phyloP scores from a whole-genome alignment of 2,329 filamentous ascomycete species.

The Hymenotorrendiella dingleyae region DNA sequence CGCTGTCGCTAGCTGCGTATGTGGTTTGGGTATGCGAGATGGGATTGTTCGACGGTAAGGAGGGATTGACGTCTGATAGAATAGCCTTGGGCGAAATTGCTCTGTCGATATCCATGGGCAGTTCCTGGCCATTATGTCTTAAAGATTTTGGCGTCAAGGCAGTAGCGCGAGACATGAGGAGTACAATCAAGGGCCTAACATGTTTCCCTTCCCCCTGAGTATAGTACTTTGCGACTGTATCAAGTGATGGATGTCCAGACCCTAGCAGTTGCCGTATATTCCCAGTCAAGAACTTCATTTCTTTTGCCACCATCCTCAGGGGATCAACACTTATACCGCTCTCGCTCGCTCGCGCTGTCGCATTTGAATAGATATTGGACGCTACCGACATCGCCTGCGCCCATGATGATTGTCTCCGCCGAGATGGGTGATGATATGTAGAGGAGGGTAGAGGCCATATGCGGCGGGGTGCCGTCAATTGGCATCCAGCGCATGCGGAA shows the following conservation, averaged over 20 bases:
- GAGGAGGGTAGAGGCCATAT: conserved; percentile 10
- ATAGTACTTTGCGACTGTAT: conserved; percentile 97
- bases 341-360: conserved; percentile 51
- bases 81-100: conserved; percentile 55
- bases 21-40: conserved; percentile 35
- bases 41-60: conserved; percentile 44
- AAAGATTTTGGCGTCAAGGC: conserved; percentile 63
- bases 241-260: conserved; percentile 88
- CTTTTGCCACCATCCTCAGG: conserved; percentile 83
- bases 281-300: conserved; percentile 92
- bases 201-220: conserved; percentile 96
- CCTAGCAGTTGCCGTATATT: conserved; percentile 92
- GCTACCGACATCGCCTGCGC: conserved; percentile 67
- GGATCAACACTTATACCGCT: conserved; percentile 75
- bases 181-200: conserved; percentile 85
- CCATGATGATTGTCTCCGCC: conserved; percentile 59
- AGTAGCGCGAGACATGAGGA: conserved; percentile 94
- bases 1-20: conserved; percentile 40
- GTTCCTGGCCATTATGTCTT: conserved; percentile 35
- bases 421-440: conserved; percentile 33
- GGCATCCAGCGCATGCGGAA: conserved; percentile 37
- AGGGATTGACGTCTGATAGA: conserved; percentile 79
- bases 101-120: conserved; percentile 44
- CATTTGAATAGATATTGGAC: conserved; percentile 65
- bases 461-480: conserved; percentile 20